Base-by-base conservation (phyloP, 2,329 filamentous ascomycete genomes). In the Claviceps capensis region DNA sequence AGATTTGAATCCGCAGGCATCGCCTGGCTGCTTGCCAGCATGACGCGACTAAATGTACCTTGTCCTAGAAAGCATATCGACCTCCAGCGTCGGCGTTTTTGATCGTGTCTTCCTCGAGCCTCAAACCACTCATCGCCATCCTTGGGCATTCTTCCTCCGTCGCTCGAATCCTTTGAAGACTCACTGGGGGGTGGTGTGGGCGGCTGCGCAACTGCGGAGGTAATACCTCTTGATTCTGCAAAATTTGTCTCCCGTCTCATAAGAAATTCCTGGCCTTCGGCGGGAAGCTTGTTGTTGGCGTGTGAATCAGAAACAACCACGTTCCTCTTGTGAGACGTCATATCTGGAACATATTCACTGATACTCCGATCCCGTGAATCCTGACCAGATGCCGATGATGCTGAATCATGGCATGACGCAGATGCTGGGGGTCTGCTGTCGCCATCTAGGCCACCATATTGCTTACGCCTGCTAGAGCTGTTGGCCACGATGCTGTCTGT, bases 21-120 rank as follows among this genome's bases (percentile, higher is more conserved):
- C 42, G 81, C 77, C 63, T 94, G 82, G 61, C 86, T 88, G 11
- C 90, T 95, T 4, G 90, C 93, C 43, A 98, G 74, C 69, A 94
- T 85, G 19, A 98, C 93, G 62, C 87, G 87, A 65, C 90, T 96
- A 66, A 98, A 98, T 0, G 93, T 96, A 40, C 93, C 93, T 61
- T 95, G 88, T 5, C 93, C 93, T 5, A 98, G 77, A 57, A 83
- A 72, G 53, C 86, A 84, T 41, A 98, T 70, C 13, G 85, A 85
- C 58, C 86, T 80, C 82, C 93, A 98, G 57, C 81, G 76, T 52
- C 85, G 81, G 19, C 81, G 75, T 64, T 90, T 89, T 57, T 79
- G 70, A 53, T 88, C 81, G 48, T 77, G 72, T 37, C 85, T 75
- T 2, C 79, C 83, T 57, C 71, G 74, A 30, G 87, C 84, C 60